Evolutionary conservation across 2,329 filamentous ascomycete genomes (phyloP), one percentile per base, ranked within the genome.

Genomic region (Emergomyces pasteurianus): DNA sequence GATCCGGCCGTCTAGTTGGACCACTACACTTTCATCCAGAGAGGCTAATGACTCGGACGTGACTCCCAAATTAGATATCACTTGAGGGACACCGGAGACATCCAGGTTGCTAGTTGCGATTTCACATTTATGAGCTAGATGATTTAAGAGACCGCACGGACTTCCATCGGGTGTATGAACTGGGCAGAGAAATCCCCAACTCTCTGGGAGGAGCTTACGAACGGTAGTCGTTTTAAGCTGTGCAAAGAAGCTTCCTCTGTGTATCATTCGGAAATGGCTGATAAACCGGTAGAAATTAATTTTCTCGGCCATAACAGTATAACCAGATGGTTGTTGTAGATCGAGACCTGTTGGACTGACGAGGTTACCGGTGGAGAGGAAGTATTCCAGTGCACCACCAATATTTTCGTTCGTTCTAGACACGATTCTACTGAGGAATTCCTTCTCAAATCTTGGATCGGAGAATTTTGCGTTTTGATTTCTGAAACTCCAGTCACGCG

Each of bases 281-380:
- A 99, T 95, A 78, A 97, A 99, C 69, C 94, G 90, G 70, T 95
- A 85, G 73, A 97, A 99, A 78, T 99, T 99, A 72, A 99, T 92
- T 81, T 97, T 97, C 73, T 99, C 94, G 2, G 94, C 94, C 58
- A 97, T 92, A 58, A 99, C 91, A 0, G 90, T 95, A 74, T 95
- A 99, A 64, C 94, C 94, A 14, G 92, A 94, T 0, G 88, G 87
- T 75, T 99, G 94, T 72, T 97, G 94, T 69, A 96, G 75, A 81
- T 99, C 94, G 47, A 99, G 81, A 65, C 94, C 94, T 36, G 90
- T 95, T 16, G 90, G 86, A 79, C 90, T 95, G 70, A 90, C 85
- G 53, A 99, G 79, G 70, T 99, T 99, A 67, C 94, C 94, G 0
- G 94, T 99, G 0, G 92, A 95, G 64, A 99, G 77, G 76, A 99